These are phyloP conservation scores for Coleophoma crateriformis DNA, from an alignment of 2,329 filamentous ascomycete species.

Conservation along the genomic window DNA sequence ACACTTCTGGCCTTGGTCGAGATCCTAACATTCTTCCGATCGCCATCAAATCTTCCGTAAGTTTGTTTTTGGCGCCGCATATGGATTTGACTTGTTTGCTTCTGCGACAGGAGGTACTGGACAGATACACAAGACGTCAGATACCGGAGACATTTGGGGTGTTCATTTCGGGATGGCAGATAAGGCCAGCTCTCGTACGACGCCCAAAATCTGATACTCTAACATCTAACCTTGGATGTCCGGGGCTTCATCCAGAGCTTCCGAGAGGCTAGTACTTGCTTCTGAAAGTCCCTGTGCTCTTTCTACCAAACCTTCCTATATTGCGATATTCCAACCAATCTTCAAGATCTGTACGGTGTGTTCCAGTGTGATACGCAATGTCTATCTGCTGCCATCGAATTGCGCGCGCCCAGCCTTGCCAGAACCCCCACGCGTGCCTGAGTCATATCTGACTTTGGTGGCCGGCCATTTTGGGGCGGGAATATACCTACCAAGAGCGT, in stretches of 20 bases:
- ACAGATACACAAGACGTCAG: no score
- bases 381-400: background rate
- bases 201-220: background rate
- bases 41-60: background rate
- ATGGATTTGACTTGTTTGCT: background rate
- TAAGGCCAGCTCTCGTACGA: background rate
- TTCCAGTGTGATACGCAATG: background rate
- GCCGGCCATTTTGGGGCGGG: no score
- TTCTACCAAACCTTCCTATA: background rate
- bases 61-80: background rate
- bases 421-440: background rate
- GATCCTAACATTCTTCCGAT: background rate
- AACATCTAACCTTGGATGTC: background rate
- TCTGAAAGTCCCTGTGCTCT: background rate
- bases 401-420: background rate
- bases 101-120: background rate
- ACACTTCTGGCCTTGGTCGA: background rate
- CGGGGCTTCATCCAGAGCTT: background rate
- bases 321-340: background rate
- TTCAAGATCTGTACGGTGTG: background rate
- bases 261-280: background rate
- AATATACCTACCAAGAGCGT: no score
- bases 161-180: background rate
- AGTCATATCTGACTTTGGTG: background rate
- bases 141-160: no score